Evolutionary conservation across 2,329 filamentous ascomycete genomes (phyloP).

Genomic region (Colletotrichum costaricense): DNA sequence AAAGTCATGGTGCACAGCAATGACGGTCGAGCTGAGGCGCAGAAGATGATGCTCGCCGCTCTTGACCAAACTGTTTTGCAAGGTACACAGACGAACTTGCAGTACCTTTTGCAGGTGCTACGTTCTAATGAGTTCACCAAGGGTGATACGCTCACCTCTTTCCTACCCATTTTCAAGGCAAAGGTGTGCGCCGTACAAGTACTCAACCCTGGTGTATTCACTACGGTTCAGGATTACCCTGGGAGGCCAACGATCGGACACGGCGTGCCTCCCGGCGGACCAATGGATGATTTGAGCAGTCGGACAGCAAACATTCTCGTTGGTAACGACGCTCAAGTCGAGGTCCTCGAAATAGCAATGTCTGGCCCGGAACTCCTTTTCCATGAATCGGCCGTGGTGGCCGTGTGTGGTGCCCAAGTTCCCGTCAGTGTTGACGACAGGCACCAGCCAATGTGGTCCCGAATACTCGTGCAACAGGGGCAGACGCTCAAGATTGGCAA

Average conservation of each 20-base stretch:
- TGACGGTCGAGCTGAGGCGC: slow-evolving; percentile 54
- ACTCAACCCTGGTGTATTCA: background rate
- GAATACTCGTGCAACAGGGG: background rate
- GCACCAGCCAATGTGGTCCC: slow-evolving; percentile 2
- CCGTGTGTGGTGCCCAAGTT: slow-evolving; percentile 3
- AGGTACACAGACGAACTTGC: slow-evolving; percentile 7
- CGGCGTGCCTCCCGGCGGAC: slow-evolving; percentile 69
- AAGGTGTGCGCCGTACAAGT: background rate
- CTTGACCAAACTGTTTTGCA: background rate
- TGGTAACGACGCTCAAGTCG: slow-evolving; percentile 62
- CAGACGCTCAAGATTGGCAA: slow-evolving; percentile 50
- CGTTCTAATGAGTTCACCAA: background rate
- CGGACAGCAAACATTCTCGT: slow-evolving; percentile 70
- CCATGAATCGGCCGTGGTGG: background rate
- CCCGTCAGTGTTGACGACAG: background rate
- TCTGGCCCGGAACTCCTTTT: slow-evolving; percentile 7
- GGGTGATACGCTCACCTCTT: slow-evolving; percentile 4
- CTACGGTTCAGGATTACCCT: slow-evolving; percentile 66
- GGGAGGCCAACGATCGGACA: slow-evolving; percentile 66
- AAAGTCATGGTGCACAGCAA: slow-evolving; percentile 68
- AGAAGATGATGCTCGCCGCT: slow-evolving; percentile 54
- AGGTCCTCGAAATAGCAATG: slow-evolving; percentile 59
- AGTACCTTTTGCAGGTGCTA: background rate
- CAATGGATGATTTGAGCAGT: slow-evolving; percentile 71
- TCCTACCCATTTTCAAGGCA: background rate